Conservation (phyloP, 2,329 filamentous ascomycete genomes). For the Cladosporium halotolerans region DNA sequence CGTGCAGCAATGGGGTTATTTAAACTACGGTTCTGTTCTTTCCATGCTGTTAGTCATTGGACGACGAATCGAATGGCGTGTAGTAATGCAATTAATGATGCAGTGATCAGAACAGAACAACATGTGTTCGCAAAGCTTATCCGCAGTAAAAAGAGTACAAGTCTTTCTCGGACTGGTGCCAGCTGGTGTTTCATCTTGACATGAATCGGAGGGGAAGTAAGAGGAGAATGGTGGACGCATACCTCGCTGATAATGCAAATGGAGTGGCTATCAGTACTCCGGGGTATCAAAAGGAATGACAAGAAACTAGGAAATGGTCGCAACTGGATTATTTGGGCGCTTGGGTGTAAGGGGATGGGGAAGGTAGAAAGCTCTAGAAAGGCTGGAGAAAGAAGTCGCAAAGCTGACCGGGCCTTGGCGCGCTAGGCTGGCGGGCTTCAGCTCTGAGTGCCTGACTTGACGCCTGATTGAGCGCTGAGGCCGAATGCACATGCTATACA, state of each 20-base stretch:
- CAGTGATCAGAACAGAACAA: conserved; percentile 4
- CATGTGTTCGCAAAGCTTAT: conserved; percentile 20
- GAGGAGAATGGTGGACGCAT: not conserved
- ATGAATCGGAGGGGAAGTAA: not conserved
- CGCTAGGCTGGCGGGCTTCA: too few relatives aligned
- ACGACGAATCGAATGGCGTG: not conserved
- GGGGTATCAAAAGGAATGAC: conserved; percentile 11
- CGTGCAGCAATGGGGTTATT: not conserved
- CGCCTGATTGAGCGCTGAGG: too few relatives aligned
- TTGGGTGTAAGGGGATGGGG: not conserved
- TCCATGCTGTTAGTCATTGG: not conserved
- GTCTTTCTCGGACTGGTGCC: conserved; percentile 62
- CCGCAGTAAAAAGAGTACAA: conserved; percentile 55
- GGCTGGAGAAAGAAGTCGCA: not conserved
- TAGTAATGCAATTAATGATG: not conserved
- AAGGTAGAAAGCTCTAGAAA: not conserved
- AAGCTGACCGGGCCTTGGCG: too few relatives aligned
- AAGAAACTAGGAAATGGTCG: conserved; percentile 7
- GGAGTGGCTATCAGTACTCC: conserved; percentile 3
- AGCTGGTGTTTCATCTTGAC: conserved; percentile 56
- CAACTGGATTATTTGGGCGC: conserved; percentile 2
- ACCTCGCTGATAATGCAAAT: conserved; percentile 6
- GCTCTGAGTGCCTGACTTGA: too few relatives aligned
- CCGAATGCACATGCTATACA: too few relatives aligned
- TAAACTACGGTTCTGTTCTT: not conserved